These are phyloP conservation scores for Aquilaria agallochum DNA, from an alignment of 441 rosid species.

Conservation along the genomic window DNA sequence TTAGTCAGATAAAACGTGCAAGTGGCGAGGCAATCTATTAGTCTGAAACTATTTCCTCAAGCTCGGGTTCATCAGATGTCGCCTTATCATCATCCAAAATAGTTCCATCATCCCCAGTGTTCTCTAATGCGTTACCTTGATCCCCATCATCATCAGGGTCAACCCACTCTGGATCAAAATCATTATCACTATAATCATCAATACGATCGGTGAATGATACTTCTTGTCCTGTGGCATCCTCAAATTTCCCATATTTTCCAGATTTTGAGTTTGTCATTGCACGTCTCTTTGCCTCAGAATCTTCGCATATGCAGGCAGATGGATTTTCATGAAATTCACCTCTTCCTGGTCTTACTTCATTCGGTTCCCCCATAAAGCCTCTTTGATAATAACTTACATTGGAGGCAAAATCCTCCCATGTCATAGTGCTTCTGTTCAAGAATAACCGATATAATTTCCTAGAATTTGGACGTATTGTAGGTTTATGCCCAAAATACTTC, in stretches of 20 bases:
- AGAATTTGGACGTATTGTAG: constrained; percentile 92
- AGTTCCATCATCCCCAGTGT: constrained; percentile 37
- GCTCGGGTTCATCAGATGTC: constrained; percentile 63
- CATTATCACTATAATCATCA: constrained; percentile 36
- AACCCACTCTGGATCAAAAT: constrained; percentile 39
- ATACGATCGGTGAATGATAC: constrained; percentile 32
- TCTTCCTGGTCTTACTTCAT: constrained; percentile 87
- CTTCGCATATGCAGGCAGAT: constrained; percentile 79
- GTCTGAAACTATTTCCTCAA: constrained; percentile 84
- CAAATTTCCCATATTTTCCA: constrained; percentile 47
- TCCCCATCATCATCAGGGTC: constrained; percentile 54
- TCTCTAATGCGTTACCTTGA: constrained; percentile 37
- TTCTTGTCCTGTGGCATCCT: constrained; percentile 24
- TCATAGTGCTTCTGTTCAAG: constrained; percentile 52
- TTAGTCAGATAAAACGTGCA: too few species aligned
- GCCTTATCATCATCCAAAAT: constrained; percentile 60
- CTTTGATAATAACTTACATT: constrained; percentile 66
- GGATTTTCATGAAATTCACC: constrained; percentile 99
- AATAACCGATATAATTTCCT: constrained; percentile 76
- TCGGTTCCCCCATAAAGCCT: constrained; percentile 99
- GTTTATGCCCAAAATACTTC: constrained; percentile 95
- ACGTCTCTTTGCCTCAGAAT: constrained; percentile 42
- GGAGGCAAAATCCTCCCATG: constrained; percentile 91
- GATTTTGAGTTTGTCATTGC: constrained; percentile 27
- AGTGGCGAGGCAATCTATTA: constrained; percentile 13